Percentiles rank a stretch among this genome's conserved stretches.
Conservation (phyloP, 2,329 filamentous ascomycete genomes). For the Cercospora beticola region DNA sequence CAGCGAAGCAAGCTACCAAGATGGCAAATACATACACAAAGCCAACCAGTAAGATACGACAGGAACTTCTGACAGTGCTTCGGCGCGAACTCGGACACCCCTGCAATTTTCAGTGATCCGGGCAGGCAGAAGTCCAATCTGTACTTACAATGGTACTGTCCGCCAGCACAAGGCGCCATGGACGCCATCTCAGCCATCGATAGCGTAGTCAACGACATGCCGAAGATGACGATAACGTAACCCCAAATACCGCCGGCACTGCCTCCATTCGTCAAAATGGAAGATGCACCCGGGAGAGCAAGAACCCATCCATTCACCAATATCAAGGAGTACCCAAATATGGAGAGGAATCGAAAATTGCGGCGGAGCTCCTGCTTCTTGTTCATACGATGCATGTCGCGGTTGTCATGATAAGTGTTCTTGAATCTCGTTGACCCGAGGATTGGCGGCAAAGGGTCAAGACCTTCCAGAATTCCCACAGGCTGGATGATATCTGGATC, state of each 20-base stretch:
- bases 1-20: background rate
- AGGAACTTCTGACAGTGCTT: conserved; percentile 30
- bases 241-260: conserved; percentile 25
- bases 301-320: conserved; percentile 34
- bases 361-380: conserved; percentile 25
- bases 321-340: conserved; percentile 32
- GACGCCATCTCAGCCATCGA: conserved; percentile 30
- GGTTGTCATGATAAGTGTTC: conserved; percentile 14
- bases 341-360: conserved; percentile 28
- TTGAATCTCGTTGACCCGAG: background rate
- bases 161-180: conserved; percentile 35
- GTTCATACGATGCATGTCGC: conserved; percentile 26
- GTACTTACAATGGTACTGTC: conserved; percentile 18
- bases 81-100: conserved; percentile 32
- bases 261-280: conserved; percentile 24
- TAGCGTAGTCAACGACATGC: background rate
- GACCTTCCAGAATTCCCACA: background rate
- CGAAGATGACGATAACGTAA: conserved; percentile 23
- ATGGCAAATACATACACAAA: background rate
- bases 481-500: background rate
- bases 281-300: conserved; percentile 14
- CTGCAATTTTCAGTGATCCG: conserved; percentile 19
- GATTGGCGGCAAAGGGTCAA: background rate
- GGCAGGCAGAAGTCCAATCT: background rate
- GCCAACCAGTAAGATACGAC: conserved; percentile 24